Evolutionary conservation across 495 filamentous ascomycete genomes (phyloP).

Genomic region (Lasiosphaeria miniovina): DNA sequence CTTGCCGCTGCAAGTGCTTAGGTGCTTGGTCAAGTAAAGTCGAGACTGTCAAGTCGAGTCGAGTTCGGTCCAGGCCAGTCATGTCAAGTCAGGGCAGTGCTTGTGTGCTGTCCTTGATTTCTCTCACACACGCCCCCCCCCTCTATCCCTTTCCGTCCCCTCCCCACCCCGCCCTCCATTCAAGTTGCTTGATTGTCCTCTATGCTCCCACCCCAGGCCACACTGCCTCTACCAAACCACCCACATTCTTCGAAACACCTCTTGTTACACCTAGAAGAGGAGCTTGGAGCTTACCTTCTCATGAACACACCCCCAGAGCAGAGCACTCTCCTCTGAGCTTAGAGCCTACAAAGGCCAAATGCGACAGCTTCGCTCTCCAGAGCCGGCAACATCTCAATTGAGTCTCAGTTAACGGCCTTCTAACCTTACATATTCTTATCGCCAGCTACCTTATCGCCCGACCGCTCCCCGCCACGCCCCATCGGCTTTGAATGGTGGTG

Average conservation of each 20-base stretch:
- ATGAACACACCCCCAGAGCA: conserved; percentile 19
- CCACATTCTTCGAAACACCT: conserved; percentile 45
- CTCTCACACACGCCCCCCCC: conserved; percentile 5
- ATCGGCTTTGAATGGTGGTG: conserved; percentile 50
- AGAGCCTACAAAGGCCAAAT: conserved; percentile 17
- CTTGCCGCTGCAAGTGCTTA: too few relatives aligned
- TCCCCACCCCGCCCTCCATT: conserved; percentile 31
- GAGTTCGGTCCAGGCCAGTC: neutral
- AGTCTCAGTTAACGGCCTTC: conserved; percentile 18
- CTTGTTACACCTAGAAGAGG: conserved; percentile 43
- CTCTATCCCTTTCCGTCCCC: conserved; percentile 26
- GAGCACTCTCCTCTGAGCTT: conserved; percentile 19
- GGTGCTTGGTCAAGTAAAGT: too few relatives aligned
- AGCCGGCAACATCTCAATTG: conserved; percentile 35
- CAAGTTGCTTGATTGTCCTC: conserved; percentile 28
- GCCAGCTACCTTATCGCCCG: conserved; percentile 34
- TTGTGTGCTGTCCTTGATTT: neutral
- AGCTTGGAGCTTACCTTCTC: conserved; percentile 33
- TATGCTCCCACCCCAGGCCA: conserved; percentile 20
- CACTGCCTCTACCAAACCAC: conserved; percentile 25
- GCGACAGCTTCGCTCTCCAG: conserved; percentile 25
- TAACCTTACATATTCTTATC: neutral
- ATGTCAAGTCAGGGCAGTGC: neutral
- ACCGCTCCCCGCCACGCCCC: conserved; percentile 29
- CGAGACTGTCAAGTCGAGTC: too few relatives aligned